Percentiles rank a stretch among this genome's conserved stretches.
Conservation (phyloP, 805 yeast genomes). For the Candida maris region DNA sequence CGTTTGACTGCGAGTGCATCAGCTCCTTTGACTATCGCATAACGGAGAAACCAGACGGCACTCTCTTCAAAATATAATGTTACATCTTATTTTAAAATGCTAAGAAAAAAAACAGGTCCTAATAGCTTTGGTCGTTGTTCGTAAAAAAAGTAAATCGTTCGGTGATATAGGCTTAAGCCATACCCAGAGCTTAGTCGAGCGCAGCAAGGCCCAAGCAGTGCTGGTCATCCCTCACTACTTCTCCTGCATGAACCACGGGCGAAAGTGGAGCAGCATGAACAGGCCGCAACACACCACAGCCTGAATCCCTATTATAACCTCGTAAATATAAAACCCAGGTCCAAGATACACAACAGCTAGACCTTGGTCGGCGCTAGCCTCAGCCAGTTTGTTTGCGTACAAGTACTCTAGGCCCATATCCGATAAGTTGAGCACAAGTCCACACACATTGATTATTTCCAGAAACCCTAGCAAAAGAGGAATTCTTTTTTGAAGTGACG, state of each 20-base stretch:
- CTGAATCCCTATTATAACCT: slow-evolving; percentile 10
- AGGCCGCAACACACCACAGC: slow-evolving; percentile 14
- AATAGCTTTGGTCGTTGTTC: slow-evolving; percentile 1
- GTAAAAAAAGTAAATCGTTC: slow-evolving; percentile 1
- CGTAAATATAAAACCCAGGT: slow-evolving; percentile 17
- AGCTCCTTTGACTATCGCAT: slow-evolving; percentile 63
- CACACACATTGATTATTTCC: slow-evolving; percentile 6
- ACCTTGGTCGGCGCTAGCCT: slow-evolving; percentile 12
- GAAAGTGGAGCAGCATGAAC: slow-evolving; percentile 9
- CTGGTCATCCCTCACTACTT: background rate
- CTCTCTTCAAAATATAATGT: slow-evolving; percentile 26
- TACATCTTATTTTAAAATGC: slow-evolving; percentile 1
- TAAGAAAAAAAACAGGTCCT: no score
- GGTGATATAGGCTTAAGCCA: slow-evolving; percentile 1
- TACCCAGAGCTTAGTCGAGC: slow-evolving; percentile 1
- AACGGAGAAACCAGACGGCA: slow-evolving; percentile 58
- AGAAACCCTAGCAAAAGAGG: slow-evolving; percentile 7
- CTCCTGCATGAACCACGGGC: slow-evolving; percentile 15
- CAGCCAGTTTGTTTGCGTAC: slow-evolving; percentile 17
- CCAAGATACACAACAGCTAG: slow-evolving; percentile 19
- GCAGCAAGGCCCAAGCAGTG: background rate
- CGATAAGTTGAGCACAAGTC: slow-evolving; percentile 9
- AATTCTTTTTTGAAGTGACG: slow-evolving; percentile 5
- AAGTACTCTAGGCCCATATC: slow-evolving; percentile 14
- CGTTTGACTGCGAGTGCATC: slow-evolving; percentile 44